A percentile compares a stretch with the other conserved stretches of the same genome.
phyloP scores from a whole-genome alignment of 2,329 filamentous ascomycete genomes.

The Scedosporium aurantiacum region DNA sequence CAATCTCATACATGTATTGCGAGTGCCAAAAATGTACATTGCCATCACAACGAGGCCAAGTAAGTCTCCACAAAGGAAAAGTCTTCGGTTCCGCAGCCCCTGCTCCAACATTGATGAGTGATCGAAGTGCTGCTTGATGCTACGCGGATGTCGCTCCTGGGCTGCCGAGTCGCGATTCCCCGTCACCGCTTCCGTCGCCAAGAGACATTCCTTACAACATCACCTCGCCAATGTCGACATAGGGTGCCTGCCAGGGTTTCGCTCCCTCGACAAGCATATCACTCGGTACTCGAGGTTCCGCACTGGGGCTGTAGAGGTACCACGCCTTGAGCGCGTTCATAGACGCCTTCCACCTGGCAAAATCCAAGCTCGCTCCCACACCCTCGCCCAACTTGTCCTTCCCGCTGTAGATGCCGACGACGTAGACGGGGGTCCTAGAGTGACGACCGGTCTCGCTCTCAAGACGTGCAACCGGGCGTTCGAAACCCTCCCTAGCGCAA shows the following conservation, averaged over 20 bases:
- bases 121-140: neutral
- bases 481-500: slow-evolving; percentile 83
- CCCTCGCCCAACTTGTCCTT: slow-evolving; percentile 86
- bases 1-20: neutral
- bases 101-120: neutral
- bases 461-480: slow-evolving; percentile 73
- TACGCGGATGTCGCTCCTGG: neutral
- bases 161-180: neutral
- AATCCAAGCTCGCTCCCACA: slow-evolving; percentile 64
- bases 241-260: slow-evolving; percentile 52
- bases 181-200: neutral
- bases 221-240: slow-evolving; percentile 63
- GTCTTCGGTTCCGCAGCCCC: neutral
- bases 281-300: slow-evolving; percentile 54
- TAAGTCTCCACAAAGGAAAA: neutral
- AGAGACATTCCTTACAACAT: slow-evolving; percentile 21
- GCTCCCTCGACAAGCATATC: slow-evolving; percentile 54
- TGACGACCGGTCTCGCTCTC: slow-evolving; percentile 81
- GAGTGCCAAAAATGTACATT: neutral
- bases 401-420: slow-evolving; percentile 90
- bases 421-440: slow-evolving; percentile 78
- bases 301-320: slow-evolving; percentile 84
- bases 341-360: slow-evolving; percentile 67
- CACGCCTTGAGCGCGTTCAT: slow-evolving; percentile 83
- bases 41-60: neutral